Percentiles rank a stretch among this genome's conserved stretches.
phyloP scores from a whole-genome alignment of 768 basidiomycete species.

The Suillus luteus region DNA sequence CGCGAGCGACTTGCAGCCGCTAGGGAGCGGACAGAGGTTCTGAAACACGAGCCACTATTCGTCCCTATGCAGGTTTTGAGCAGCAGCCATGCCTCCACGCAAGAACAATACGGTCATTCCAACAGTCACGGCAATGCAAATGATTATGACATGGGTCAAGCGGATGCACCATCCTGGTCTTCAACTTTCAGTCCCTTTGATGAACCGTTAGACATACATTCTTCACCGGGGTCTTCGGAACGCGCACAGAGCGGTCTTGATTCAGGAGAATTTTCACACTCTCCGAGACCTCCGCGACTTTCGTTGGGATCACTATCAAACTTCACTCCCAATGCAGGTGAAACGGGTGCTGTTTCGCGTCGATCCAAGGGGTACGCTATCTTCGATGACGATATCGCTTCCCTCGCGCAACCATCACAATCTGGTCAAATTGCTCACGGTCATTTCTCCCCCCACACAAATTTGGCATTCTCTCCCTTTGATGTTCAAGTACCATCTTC shows the following conservation, averaged over 20 bases:
- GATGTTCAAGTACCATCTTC: constrained; percentile 44
- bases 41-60: constrained; percentile 44
- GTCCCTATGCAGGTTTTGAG: constrained; percentile 29
- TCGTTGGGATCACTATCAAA: constrained; percentile 34
- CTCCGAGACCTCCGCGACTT: constrained; percentile 33
- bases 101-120: constrained; percentile 12
- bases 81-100: constrained; percentile 12
- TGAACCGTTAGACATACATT: constrained; percentile 19
- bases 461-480: constrained; percentile 56
- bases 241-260: constrained; percentile 17
- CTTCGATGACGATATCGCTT: constrained; percentile 44
- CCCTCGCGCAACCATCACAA: constrained; percentile 25
- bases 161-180: constrained; percentile 25
- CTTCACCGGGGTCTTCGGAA: constrained; percentile 20
- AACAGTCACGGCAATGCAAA: constrained; percentile 14
- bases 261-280: constrained; percentile 18
- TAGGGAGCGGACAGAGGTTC: constrained; percentile 57
- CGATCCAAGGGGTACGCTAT: constrained; percentile 43
- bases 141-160: constrained; percentile 16
- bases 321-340: constrained; percentile 19
- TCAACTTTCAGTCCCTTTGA: constrained; percentile 36
- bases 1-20: constrained; percentile 59
- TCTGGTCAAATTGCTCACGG: constrained; percentile 18
- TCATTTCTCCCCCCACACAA: constrained; percentile 21
- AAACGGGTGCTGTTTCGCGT: constrained; percentile 18